Evolutionary conservation across 139 green algal species (phyloP).

Genomic region (Closterium sp.): DNA sequence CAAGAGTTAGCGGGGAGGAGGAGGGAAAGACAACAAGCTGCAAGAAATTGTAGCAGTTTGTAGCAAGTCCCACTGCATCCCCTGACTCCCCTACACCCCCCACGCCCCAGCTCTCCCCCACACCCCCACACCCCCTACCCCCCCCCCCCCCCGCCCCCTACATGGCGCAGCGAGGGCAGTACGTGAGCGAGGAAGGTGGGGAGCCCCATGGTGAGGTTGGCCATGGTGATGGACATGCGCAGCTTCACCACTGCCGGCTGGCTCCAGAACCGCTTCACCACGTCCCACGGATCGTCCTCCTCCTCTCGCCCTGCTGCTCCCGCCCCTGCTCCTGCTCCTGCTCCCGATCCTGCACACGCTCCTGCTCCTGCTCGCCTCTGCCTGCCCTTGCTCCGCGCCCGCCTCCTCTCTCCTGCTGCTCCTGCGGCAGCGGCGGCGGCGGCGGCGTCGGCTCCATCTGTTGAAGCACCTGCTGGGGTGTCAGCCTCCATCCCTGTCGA

Average conservation of each 20-base stretch:
- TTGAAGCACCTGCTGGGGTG: background rate
- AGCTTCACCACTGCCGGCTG: slow-evolving; percentile 62
- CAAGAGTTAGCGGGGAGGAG: background rate
- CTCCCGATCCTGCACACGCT: slow-evolving; percentile 12
- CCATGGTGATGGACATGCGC: slow-evolving; percentile 68
- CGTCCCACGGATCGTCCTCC: slow-evolving; percentile 59
- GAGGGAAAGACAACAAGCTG: too few relatives aligned
- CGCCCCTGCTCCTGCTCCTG: background rate
- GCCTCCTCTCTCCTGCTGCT: background rate
- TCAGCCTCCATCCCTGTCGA: background rate
- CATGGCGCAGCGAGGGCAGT: slow-evolving; percentile 10
- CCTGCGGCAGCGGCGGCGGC: background rate
- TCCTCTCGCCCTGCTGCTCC: slow-evolving; percentile 6
- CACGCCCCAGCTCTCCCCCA: background rate
- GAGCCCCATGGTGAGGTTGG: slow-evolving; percentile 59
- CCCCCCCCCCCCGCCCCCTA: slow-evolving; percentile 1
- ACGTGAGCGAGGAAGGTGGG: slow-evolving; percentile 40
- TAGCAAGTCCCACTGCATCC: background rate
- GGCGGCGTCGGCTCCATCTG: background rate
- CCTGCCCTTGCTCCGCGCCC: background rate
- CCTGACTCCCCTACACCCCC: background rate
- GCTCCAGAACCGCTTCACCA: slow-evolving; percentile 69
- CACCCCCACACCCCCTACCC: background rate
- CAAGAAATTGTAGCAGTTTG: background rate
- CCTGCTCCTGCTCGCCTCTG: background rate